phyloP scores from a whole-genome alignment of 1,284 basidiomycete genomes.

The Mycena citricolor region DNA sequence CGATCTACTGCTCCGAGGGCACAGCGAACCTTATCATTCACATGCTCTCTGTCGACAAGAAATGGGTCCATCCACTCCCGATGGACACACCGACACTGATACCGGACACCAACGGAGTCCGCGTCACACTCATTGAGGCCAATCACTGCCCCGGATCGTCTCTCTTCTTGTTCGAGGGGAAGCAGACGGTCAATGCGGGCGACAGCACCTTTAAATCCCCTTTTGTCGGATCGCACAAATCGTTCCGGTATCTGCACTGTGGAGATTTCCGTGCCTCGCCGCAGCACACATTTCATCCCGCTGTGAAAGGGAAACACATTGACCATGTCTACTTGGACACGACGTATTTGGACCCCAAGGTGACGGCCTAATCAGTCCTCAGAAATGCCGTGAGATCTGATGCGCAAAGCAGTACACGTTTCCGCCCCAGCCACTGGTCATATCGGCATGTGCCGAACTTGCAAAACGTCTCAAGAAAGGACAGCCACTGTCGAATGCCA shows the following conservation, averaged over 20 bases:
- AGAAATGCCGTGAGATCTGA: not conserved
- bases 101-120: slow-evolving; percentile 83
- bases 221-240: slow-evolving; percentile 64
- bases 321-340: slow-evolving; percentile 95
- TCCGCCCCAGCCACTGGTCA: slow-evolving; percentile 90
- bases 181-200: slow-evolving; percentile 84
- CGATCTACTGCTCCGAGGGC: slow-evolving; percentile 91
- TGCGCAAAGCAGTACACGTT: slow-evolving; percentile 74
- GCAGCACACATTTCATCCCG: slow-evolving; percentile 79
- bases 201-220: slow-evolving; percentile 74
- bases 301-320: slow-evolving; percentile 74
- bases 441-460: slow-evolving; percentile 87
- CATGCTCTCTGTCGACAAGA: slow-evolving; percentile 83
- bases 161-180: slow-evolving; percentile 91
- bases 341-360: slow-evolving; percentile 91
- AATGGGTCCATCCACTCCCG: slow-evolving; percentile 86
- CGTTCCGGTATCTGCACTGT: slow-evolving; percentile 92
- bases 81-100: slow-evolving; percentile 76
- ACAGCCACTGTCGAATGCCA: slow-evolving; percentile 28
- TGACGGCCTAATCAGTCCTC: slow-evolving; percentile 31
- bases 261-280: slow-evolving; percentile 93
- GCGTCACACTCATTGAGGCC: slow-evolving; percentile 92
- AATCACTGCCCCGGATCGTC: slow-evolving; percentile 97
- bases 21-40: slow-evolving; percentile 91
- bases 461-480: slow-evolving; percentile 60